Evolutionary conservation across 208 protist species (phyloP).

Genomic region (Borovskyia barvae): DNA sequence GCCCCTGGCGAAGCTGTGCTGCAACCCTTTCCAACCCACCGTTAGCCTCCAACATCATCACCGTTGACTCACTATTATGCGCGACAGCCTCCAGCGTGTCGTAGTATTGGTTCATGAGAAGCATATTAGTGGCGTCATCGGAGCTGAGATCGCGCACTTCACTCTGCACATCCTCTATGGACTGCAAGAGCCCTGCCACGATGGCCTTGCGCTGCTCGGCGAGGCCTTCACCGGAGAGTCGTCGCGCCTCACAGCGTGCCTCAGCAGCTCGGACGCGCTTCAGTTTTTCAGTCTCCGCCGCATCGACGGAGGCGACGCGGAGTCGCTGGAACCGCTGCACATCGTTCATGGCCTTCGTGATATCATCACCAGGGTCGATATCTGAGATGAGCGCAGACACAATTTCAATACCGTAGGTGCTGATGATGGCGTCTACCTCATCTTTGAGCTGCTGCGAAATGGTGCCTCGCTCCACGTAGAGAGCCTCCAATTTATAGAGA

Average conservation of each 20-base stretch:
- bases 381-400: constrained; percentile 71
- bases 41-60: constrained; percentile 58
- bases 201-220: constrained; percentile 77
- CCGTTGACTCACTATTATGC: constrained; percentile 28
- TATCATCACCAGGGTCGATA: constrained; percentile 56
- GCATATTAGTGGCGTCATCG: constrained; percentile 64
- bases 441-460: constrained; percentile 76
- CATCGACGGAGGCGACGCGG: constrained; percentile 71
- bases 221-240: constrained; percentile 52
- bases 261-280: constrained; percentile 66
- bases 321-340: constrained; percentile 72
- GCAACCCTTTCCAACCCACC: constrained; percentile 59
- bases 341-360: constrained; percentile 74
- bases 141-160: constrained; percentile 45
- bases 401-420: constrained; percentile 68
- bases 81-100: constrained; percentile 66
- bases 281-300: constrained; percentile 76
- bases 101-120: constrained; percentile 85
- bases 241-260: constrained; percentile 62
- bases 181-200: constrained; percentile 54
- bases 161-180: constrained; percentile 37
- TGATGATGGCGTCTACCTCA: constrained; percentile 57
- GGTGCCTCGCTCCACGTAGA: constrained; percentile 73
- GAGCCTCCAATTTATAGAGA: constrained; percentile 75
- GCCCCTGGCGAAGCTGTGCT: constrained; percentile 39